Base-by-base conservation (phyloP, 805 yeast species). In the Zygotorulaspora chibaensis region DNA sequence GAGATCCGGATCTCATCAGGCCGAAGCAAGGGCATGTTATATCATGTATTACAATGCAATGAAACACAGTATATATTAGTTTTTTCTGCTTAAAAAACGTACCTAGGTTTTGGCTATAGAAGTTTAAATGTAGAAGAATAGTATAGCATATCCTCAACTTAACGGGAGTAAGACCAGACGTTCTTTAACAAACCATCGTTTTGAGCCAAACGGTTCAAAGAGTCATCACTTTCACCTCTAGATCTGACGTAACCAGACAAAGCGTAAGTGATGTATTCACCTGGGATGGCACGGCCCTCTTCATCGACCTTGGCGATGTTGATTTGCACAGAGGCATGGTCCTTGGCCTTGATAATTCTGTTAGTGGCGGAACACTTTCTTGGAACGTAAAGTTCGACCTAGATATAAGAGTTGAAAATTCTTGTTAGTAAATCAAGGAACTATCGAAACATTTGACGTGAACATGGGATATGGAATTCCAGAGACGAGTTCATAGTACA, bases 331-430 rank as follows among this genome's bases (percentile, higher is more conserved):
- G 98, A 87, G 65, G 97, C 93, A 78, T 93, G 99, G 80, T 93
- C 99, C 83, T 93, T 90, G 70, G 99, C 90, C 83, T 88, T 89
- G 84, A 93, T 90, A 80, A 93, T 89, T 83, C 97, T 89, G 96
- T 89, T 90, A 79, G 99, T 89, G 72, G 99, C 99, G 79, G 99
- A 93, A 84, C 99, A 93, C 83, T 93, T 93, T 85, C 99, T 88
- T 82, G 99, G 99, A 77, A 91, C 95, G 95, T 93, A 93, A 79
- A 93, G 89, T 84, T 93, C 99, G 77, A 93, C 97, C 97, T 87
- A 65, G 43, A 50, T 31, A 15, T 26, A 23, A 20, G 25, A 33
- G 17, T 29, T 30, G 36, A 42, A 31, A 42, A 29, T 13, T 36
- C 11, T 42, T 42, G 61, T 58, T 57, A 56, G 63, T 58, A 59